Conservation (phyloP, 805 yeast genomes). For the Henningerozyma blattae region DNA sequence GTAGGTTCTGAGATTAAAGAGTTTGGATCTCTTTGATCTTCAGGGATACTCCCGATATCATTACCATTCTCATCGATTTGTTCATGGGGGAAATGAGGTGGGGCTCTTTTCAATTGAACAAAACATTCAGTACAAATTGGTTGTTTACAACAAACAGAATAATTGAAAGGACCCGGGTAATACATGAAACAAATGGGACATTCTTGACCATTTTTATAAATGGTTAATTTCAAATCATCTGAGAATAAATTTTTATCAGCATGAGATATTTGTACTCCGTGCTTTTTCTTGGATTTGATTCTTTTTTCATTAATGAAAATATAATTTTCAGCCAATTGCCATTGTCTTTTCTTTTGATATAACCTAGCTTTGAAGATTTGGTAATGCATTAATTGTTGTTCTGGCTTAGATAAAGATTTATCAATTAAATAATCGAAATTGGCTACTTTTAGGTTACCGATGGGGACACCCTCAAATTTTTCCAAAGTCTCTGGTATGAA, state of each 20-base stretch:
- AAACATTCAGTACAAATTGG: conserved; percentile 94
- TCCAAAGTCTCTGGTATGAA: conserved; percentile 28
- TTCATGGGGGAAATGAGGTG: conserved; percentile 90
- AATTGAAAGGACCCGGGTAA: conserved; percentile 29
- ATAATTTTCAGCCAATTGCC: conserved; percentile 47
- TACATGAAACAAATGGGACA: conserved; percentile 92
- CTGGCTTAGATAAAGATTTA: conserved; percentile 17
- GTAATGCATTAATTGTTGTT: conserved; percentile 19
- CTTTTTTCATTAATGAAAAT: conserved; percentile 42
- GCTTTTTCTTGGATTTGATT: conserved; percentile 17
- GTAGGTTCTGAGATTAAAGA: conserved; percentile 77
- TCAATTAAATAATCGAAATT: conserved; percentile 23
- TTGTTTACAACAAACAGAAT: conserved; percentile 81
- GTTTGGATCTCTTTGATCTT: conserved; percentile 36
- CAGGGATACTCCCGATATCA: conserved; percentile 5
- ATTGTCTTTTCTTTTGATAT: conserved; percentile 31
- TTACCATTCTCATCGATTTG: conserved; percentile 21
- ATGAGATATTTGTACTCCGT: conserved; percentile 33
- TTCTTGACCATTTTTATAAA: conserved; percentile 63
- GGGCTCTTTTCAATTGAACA: conserved; percentile 73
- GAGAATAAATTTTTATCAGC: conserved; percentile 13
- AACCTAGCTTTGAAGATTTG: conserved; percentile 24
- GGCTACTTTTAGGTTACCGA: conserved; percentile 15
- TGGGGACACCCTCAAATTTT: conserved; percentile 24
- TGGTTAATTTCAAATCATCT: conserved; percentile 35